Conservation (phyloP, 768 basidiomycete species). For the Amanita rubescens region DNA sequence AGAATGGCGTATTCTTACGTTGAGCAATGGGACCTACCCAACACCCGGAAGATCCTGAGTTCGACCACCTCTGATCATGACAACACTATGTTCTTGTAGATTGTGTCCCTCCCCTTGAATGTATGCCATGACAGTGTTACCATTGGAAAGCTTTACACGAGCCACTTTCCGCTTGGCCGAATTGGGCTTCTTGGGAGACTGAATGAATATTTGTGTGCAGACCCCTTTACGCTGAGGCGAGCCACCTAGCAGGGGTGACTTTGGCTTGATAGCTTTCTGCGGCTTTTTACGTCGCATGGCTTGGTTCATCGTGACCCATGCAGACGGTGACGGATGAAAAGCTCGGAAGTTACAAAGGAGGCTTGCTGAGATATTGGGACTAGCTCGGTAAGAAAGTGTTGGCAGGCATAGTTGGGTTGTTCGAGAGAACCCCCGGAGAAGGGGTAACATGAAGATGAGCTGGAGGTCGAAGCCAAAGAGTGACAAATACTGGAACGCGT, state of each 20-base stretch:
- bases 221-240: slow-evolving; percentile 91
- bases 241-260: slow-evolving; percentile 72
- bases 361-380: background rate
- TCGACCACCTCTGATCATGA: slow-evolving; percentile 89
- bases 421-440: slow-evolving; percentile 27
- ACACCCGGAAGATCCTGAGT: slow-evolving; percentile 98
- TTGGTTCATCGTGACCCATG: slow-evolving; percentile 75
- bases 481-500: slow-evolving; percentile 28
- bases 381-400: slow-evolving; percentile 9
- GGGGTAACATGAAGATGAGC: slow-evolving; percentile 27
- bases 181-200: slow-evolving; percentile 95
- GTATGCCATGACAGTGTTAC: slow-evolving; percentile 86
- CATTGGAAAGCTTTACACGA: slow-evolving; percentile 84
- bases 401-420: slow-evolving; percentile 16
- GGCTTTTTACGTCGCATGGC: slow-evolving; percentile 73
- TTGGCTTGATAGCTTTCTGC: slow-evolving; percentile 42
- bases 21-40: slow-evolving; percentile 46
- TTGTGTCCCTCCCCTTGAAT: slow-evolving; percentile 98
- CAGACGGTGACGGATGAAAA: slow-evolving; percentile 57
- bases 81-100: slow-evolving; percentile 95
- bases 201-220: slow-evolving; percentile 71
- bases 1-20: background rate
- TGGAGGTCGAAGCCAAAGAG: slow-evolving; percentile 21
- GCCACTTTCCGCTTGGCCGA: slow-evolving; percentile 98
- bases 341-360: slow-evolving; percentile 30